Base-by-base conservation (phyloP, 768 basidiomycete genomes). In the Amanita pseudoporphyria region DNA sequence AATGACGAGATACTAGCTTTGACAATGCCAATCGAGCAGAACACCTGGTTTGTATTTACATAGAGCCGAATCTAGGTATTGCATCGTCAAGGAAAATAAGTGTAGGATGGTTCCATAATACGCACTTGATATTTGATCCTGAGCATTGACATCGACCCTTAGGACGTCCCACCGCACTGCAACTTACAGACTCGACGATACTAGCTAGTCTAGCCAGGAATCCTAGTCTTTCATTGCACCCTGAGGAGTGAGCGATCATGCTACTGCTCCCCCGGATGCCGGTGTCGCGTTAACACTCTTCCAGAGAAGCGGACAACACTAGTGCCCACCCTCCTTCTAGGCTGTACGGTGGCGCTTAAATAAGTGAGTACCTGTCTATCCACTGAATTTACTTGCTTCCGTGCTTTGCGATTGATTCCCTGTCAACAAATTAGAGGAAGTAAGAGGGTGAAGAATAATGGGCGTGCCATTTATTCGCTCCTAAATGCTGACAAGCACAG, bases 201-300 rank as follows among this genome's bases (percentile, higher is more conserved):
- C 14, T n/a, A n/a, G 43, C 13, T 18, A 9, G 28, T 31, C 24
- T 13, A 14, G 28, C 24, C 26, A 26, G 28, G 14, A 22, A 14
- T 6, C 24, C 5, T 14, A 12, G 28, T 28, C 32, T 26, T 13
- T 38, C 18, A 19, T 6, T 28, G 46, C 46, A 31, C 46, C 46
- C 46, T 47, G 46, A 32, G 46, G 31, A 37, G 32, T 47, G 35
- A 47, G 46, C 24, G 46, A 47, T 47, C 24, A 26, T 19, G 24
- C 32, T 47, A 37, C 46, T 47, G 46, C 32, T 37, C 31, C 46
- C 35, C 46, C 40, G 24, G 22, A 31, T 28, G 43, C 43, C n/a
- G 43, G 43, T 44, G 7, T 19, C 43, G 43, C 9, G 26, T 44
- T 44, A 22, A 47, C 19, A 22, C 14, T 47, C 46, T 35, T 37